Conservation (phyloP, 2,329 filamentous ascomycete species). For the Curvularia hawaiiensis region DNA sequence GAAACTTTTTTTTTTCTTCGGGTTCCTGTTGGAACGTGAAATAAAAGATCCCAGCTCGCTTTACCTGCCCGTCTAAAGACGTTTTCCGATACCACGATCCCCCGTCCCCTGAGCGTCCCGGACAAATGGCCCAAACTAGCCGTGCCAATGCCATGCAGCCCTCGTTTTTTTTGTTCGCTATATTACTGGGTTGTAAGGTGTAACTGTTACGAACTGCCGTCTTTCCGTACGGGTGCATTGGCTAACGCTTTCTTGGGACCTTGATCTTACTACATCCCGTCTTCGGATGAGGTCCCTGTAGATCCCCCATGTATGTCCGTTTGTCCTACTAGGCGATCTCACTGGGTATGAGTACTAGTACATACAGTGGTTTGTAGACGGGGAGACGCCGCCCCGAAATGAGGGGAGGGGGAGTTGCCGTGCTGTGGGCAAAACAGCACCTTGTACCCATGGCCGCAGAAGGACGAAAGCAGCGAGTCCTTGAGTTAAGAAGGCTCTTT, state of each 20-base stretch:
- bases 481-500: too few species aligned
- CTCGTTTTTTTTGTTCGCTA: not conserved
- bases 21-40: not conserved
- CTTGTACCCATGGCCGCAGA: not conserved
- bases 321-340: not conserved
- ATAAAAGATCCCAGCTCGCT: not conserved
- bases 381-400: conserved; percentile 1
- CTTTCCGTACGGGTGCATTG: not conserved
- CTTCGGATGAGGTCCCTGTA: conserved; percentile 5
- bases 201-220: too few species aligned
- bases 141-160: not conserved
- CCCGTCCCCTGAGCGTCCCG: not conserved
- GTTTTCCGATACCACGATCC: not conserved
- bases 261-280: not conserved
- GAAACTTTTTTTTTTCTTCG: not conserved
- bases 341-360: too few species aligned
- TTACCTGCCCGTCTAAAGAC: not conserved
- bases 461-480: not conserved
- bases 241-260: not conserved
- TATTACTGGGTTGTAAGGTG: not conserved
- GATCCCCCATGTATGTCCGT: conserved; percentile 2
- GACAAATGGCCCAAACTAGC: not conserved
- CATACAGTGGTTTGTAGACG: not conserved
- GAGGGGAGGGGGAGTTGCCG: not conserved
- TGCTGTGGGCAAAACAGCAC: not conserved